Evolutionary conservation across 495 filamentous ascomycete species (phyloP).

Genomic region (Astrothelium subdiscretum): DNA sequence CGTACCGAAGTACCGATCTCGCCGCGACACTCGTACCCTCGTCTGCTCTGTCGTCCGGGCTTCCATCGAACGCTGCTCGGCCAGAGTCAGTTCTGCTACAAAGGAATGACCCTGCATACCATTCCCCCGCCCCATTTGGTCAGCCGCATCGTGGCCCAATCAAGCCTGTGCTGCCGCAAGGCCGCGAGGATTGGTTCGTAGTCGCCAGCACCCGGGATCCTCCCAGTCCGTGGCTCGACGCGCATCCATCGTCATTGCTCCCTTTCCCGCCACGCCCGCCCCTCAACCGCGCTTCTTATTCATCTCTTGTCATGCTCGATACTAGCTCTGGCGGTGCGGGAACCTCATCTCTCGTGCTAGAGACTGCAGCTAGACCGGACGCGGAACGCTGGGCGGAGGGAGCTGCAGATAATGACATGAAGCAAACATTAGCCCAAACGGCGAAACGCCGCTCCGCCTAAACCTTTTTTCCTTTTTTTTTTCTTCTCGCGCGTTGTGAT

Average conservation of each 20-base stretch:
- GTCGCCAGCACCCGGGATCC: not conserved
- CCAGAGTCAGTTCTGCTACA: conserved; percentile 2
- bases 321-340: no score
- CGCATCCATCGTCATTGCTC: not conserved
- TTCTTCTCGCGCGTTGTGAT: not conserved
- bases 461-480: not conserved
- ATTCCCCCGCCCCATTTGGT: not conserved
- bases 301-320: no score
- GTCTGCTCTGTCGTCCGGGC: not conserved
- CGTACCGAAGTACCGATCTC: not conserved
- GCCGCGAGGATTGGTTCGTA: not conserved
- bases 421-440: conserved; percentile 3
- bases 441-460: not conserved
- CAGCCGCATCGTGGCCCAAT: not conserved
- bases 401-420: not conserved
- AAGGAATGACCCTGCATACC: conserved; percentile 3
- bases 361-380: not conserved
- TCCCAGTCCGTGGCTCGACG: not conserved
- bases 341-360: not conserved
- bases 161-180: not conserved
- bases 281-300: conserved; percentile 1
- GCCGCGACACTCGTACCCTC: not conserved
- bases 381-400: not conserved
- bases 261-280: not conserved
- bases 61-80: not conserved